Conservation (phyloP, 441 rosid genomes). For the Macaranga tanarius region DNA sequence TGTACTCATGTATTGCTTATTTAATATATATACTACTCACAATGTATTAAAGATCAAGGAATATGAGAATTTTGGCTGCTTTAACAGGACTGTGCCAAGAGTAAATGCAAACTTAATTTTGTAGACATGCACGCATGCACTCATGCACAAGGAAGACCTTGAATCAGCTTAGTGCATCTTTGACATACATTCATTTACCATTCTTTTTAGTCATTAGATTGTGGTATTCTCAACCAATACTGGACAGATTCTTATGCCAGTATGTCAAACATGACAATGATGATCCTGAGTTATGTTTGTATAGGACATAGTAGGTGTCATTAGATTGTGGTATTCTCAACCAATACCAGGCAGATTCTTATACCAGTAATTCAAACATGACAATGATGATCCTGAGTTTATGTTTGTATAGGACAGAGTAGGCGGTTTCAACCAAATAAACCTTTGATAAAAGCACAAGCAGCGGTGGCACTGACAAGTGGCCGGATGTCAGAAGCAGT, state of each 20-base stretch:
- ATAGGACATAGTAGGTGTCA: conserved; percentile 82
- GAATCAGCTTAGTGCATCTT: background rate
- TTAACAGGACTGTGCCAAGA: background rate
- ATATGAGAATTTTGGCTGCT: background rate
- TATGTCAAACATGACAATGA: background rate
- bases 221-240: too few species aligned
- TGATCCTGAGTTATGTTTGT: conserved; percentile 22
- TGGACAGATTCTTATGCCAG: conserved; percentile 1
- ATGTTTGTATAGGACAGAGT: conserved; percentile 59
- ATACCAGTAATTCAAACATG: conserved; percentile 2
- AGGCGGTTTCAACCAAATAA: conserved; percentile 78
- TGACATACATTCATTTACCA: background rate
- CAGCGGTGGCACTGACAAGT: conserved; percentile 72
- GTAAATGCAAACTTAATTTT: background rate
- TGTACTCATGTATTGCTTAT: background rate
- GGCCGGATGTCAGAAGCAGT: conserved; percentile 73
- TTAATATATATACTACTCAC: background rate
- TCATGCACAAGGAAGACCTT: background rate
- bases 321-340: too few species aligned
- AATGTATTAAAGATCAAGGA: background rate
- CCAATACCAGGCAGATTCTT: too few species aligned
- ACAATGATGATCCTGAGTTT: conserved; percentile 11
- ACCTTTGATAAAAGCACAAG: conserved; percentile 85
- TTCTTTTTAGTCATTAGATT: background rate
- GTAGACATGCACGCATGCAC: background rate